Evolutionary conservation across 176 grass and related monocot species (phyloP), one percentile per base, ranked within the genome.

Genomic region (Phoenix dactylifera): DNA sequence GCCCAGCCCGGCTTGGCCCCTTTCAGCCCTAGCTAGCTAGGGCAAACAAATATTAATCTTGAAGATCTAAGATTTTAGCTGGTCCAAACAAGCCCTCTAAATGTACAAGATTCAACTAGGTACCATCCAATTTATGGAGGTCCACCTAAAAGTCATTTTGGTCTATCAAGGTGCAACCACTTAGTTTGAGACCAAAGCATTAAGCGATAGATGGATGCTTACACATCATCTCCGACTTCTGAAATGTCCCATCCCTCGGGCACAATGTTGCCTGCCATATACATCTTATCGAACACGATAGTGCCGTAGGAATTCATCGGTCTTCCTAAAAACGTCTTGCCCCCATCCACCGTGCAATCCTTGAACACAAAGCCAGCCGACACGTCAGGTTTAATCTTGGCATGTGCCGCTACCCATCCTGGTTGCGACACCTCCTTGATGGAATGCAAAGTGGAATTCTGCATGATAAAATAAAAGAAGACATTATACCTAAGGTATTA

Each of bases 241-340:
- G 81, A 86, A 7, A 74, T 22, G 0, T 85, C 65, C 89, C 85
- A 95, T 1, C 89, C 85, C 16, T 61, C 44, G 1, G 89, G 79
- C 5, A 77, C 52, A 26, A 95, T 50, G 24, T 63, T 16, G 50
- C 22, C n/a, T 0, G 14, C 26, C 79, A 95, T 85, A 15, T 5
- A 7, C 24, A 71, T 61, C 4, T 25, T 25, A 64, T 83, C 83
- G 64, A 95, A 95, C 3, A 95, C 53, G 18, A 86, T 82, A 14
- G 82, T 76, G 4, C 85, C 60, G 35, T 70, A 72, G 5, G 44
- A 3, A 6, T 80, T 89, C 89, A 85, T 89, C 0, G 89, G 66
- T 55, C 82, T 80, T 20, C 89, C 89, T 7, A 95, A 75, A 57
- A 75, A 86, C 15, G 58, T 56, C 10, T 17, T 57, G 4, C 75